phyloP scores from a whole-genome alignment of 257 asterid species.

The Nicotiana benthamiana region DNA sequence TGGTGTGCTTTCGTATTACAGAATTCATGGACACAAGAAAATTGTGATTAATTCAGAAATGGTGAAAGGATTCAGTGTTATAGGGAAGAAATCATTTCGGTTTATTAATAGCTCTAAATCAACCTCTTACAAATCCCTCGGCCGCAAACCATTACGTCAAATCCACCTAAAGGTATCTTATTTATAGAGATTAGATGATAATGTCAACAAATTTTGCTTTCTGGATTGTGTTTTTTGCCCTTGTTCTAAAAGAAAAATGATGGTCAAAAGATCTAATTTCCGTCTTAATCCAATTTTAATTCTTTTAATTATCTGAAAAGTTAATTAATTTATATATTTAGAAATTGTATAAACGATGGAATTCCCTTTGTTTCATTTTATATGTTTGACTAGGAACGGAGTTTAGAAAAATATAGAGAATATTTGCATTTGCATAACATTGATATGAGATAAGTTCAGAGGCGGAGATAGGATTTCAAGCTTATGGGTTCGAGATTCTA shows the following conservation, averaged over 20 bases:
- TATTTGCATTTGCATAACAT: too few relatives aligned
- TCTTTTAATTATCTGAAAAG: too few relatives aligned
- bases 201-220: neutral
- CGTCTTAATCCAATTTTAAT: neutral
- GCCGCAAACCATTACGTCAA: conserved; percentile 12
- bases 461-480: too few relatives aligned
- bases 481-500: too few relatives aligned
- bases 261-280: neutral
- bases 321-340: too few relatives aligned
- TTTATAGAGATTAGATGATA: neutral
- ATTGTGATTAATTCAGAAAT: conserved; percentile 4
- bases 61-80: neutral
- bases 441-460: too few relatives aligned
- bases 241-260: neutral
- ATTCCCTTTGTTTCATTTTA: too few relatives aligned
- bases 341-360: too few relatives aligned
- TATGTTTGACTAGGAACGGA: too few relatives aligned
- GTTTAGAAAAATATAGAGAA: too few relatives aligned
- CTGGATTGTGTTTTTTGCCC: neutral
- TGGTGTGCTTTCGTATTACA: conserved; percentile 18
- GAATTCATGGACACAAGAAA: conserved; percentile 9
- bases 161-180: conserved; percentile 14
- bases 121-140: neutral
- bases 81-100: conserved; percentile 13
- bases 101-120: neutral